phyloP scores from a whole-genome alignment of 257 asterid genomes.

The Solanum piurae region DNA sequence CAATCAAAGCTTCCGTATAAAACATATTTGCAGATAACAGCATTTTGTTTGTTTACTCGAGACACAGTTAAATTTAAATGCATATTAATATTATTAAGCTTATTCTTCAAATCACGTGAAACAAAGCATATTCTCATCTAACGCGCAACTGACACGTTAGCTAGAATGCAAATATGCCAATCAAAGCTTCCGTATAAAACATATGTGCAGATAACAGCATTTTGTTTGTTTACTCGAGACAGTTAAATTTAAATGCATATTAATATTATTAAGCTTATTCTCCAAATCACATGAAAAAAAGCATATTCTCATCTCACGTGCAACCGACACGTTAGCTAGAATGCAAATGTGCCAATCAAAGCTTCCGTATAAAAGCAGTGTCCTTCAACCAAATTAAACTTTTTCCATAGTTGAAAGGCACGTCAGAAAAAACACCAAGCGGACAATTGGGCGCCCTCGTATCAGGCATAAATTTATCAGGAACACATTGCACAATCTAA shows the following conservation, averaged over 20 bases:
- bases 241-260: background rate
- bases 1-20: background rate
- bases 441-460: background rate
- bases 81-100: background rate
- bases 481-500: background rate
- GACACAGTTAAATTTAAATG: background rate
- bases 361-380: background rate
- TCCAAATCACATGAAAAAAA: background rate
- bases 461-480: background rate
- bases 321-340: background rate
- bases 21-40: no score
- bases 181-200: background rate
- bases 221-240: background rate
- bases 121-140: background rate
- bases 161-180: background rate
- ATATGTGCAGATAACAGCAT: background rate
- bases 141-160: background rate
- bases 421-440: background rate
- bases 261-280: background rate
- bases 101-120: background rate
- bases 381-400: background rate
- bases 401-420: background rate
- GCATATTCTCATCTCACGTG: background rate
- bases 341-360: background rate
- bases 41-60: background rate